Evolutionary conservation across 2,329 filamentous ascomycete species (phyloP).

Genomic region (Thielaviopsis cerberus): DNA sequence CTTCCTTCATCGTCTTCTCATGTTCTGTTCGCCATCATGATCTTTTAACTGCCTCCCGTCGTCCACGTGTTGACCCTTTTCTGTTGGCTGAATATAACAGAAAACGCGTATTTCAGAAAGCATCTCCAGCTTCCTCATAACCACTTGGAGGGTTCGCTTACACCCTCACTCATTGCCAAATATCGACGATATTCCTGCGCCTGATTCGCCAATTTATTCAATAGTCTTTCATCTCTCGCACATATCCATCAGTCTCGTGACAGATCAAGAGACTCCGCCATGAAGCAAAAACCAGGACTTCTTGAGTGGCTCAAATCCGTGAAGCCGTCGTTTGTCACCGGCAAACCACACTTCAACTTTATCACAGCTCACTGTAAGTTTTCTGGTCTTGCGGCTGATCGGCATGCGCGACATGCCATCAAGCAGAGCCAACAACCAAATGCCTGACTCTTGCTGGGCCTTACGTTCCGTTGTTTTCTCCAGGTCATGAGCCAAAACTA

Average conservation of each 20-base stretch:
- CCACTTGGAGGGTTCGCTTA: too few relatives aligned
- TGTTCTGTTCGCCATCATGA: neutral
- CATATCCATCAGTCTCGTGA: too few relatives aligned
- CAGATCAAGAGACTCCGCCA: too few relatives aligned
- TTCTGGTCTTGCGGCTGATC: neutral
- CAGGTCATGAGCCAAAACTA: neutral
- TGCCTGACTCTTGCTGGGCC: neutral
- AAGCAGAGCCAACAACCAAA: neutral
- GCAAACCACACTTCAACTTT: conserved; percentile 57
- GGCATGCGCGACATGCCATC: neutral
- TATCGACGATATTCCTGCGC: too few relatives aligned
- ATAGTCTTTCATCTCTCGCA: too few relatives aligned
- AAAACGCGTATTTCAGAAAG: neutral
- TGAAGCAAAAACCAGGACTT: conserved; percentile 14
- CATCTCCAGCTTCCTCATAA: too few relatives aligned
- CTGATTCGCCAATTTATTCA: too few relatives aligned
- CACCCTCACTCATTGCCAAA: too few relatives aligned
- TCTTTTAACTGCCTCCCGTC: neutral
- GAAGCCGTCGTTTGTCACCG: conserved; percentile 39
- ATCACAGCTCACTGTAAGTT: conserved; percentile 59
- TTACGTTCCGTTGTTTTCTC: too few relatives aligned
- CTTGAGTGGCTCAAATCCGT: conserved; percentile 28
- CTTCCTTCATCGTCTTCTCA: neutral
- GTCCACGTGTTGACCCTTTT: neutral
- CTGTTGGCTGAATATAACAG: neutral